Base-by-base conservation (phyloP, 2,329 filamentous ascomycete species). In the Colletotrichum sp. region DNA sequence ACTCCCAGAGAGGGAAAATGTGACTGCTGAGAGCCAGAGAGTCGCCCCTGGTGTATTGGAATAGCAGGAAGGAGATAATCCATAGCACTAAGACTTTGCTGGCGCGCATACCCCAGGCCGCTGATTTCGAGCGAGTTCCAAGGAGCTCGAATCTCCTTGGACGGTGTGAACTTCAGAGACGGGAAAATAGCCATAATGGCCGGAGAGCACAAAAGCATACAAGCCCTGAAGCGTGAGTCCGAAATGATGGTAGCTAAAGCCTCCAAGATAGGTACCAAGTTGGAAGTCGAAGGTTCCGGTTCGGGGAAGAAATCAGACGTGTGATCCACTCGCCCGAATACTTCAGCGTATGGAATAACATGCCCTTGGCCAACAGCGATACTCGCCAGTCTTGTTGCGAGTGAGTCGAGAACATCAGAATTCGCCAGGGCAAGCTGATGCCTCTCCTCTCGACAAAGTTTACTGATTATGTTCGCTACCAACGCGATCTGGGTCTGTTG, bases 181-280 rank as follows among this genome's bases (percentile, higher is more conserved):
- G 93, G 93, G 76, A 95, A 94, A 13, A 95, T 90, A 24, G 93
- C 91, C 72, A 95, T 85, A 55, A 96, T 91, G 1, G 92, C 90
- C 3, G 93, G 93, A 1, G 94, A 93, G 75, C 91, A 93, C 59
- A 94, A 85, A 65, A 95, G 89, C 80, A 95, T 91, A 78, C 93
- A 93, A 12, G 95, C 93, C 71, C 95, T 92, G 83, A 93, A 95
- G 79, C 93, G 93, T 1, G 96, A 98, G 80, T 95, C 92, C 76
- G 93, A 91, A 66, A 98, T 91, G 64, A 98, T 94, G 62, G 93
- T 90, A 24, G 93, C 90, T 67, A 98, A 91, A 0, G 96, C 95
- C 77, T 95, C 93, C 8, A 99, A 86, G 21, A 98, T 90, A 12
- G 92, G 92, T 3, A 92, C 89, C 52, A 98, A 85, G 76, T 90